Percentiles rank a stretch among this genome's conserved stretches.
Conservation (phyloP, 2,329 filamentous ascomycete species). For the Neophaeococcomyces aloes region DNA sequence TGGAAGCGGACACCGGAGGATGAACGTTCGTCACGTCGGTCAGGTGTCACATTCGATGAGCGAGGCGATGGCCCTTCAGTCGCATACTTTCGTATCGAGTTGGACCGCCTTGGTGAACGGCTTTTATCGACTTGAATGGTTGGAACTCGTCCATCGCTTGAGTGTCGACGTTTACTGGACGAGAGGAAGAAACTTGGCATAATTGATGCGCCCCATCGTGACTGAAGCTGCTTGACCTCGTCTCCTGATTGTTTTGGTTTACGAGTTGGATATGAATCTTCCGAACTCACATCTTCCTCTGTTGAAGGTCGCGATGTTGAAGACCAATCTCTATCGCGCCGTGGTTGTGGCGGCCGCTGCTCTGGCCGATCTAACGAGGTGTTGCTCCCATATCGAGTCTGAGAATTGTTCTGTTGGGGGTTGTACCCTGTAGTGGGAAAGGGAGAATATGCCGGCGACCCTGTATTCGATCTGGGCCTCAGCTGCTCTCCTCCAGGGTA, state of each 20-base stretch:
- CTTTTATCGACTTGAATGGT: neutral
- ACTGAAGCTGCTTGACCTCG: conserved; percentile 10
- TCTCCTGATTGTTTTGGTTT: conserved; percentile 14
- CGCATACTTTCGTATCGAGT: conserved; percentile 5
- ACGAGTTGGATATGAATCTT: conserved; percentile 23
- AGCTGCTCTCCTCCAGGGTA: conserved; percentile 5
- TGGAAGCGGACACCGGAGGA: conserved; percentile 1
- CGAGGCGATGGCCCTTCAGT: neutral
- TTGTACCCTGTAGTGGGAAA: conserved; percentile 2
- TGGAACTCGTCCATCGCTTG: conserved; percentile 13
- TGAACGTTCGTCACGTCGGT: neutral
- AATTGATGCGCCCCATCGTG: conserved; percentile 15
- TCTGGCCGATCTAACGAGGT: conserved; percentile 8
- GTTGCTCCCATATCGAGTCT: conserved; percentile 5
- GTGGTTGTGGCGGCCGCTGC: conserved; percentile 11
- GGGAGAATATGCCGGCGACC: conserved; percentile 5
- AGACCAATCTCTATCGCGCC: conserved; percentile 13
- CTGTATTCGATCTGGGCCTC: conserved; percentile 17
- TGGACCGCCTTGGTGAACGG: neutral
- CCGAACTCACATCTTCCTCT: conserved; percentile 25
- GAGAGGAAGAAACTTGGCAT: conserved; percentile 18
- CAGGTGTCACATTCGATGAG: neutral
- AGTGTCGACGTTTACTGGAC: conserved; percentile 18
- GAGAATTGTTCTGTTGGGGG: conserved; percentile 8
- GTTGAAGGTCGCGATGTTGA: conserved; percentile 12